Evolutionary conservation across 306 rosid species (phyloP).

Genomic region (cucumber (Cucumis sativus)): Cucumber_9930_V3 NC_026658.2:13725001-13725500

Average conservation of each 20-base stretch:
- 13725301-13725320: not conserved
- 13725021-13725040: not conserved
- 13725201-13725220: constrained; percentile 28
- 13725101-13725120: not conserved
- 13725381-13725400: too few species aligned
- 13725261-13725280: not conserved
- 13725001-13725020: not conserved
- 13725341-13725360: too few species aligned
- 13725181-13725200: not conserved
- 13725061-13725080: not conserved
- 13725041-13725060: not conserved
- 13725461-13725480: too few species aligned
- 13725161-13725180: not conserved
- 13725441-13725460: too few species aligned
- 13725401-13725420: too few species aligned
- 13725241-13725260: not conserved
- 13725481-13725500: too few species aligned
- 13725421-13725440: too few species aligned
- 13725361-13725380: too few species aligned
- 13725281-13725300: not conserved
- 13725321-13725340: too few species aligned
- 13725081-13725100: not conserved
- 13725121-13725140: not conserved
- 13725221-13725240: constrained; percentile 22
- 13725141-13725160: not conserved